Percentiles rank a stretch among this genome's conserved stretches.
Conservation (phyloP, 2,329 filamentous ascomycete genomes). For the Metarhizium rileyi region DNA sequence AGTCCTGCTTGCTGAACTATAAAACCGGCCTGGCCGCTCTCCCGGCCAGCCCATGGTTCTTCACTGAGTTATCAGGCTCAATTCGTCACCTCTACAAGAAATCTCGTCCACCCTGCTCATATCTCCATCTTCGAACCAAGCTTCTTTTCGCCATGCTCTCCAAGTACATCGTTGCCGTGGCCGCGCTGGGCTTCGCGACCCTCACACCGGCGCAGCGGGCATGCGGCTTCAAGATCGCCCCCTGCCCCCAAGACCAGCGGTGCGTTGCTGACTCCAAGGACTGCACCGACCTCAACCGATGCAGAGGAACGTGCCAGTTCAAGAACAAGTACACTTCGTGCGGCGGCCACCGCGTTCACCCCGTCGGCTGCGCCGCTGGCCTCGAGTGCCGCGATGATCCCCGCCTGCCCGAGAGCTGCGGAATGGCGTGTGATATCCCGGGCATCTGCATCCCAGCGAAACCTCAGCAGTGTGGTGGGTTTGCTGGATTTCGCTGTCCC, state of each 20-base stretch:
- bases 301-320: constrained; percentile 19
- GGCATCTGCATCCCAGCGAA: constrained; percentile 23
- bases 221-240: constrained; percentile 21
- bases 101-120: neutral
- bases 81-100: no score
- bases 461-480: constrained; percentile 15
- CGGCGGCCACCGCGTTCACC: constrained; percentile 19
- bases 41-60: no score
- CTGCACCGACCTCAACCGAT: constrained; percentile 19
- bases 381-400: constrained; percentile 24
- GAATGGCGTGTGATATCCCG: constrained; percentile 24
- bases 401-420: constrained; percentile 18
- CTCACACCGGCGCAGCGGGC: constrained; percentile 4
- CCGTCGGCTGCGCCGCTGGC: constrained; percentile 15
- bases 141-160: constrained; percentile 13
- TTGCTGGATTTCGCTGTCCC: constrained; percentile 18
- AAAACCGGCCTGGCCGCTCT: neutral
- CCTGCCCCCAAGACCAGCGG: constrained; percentile 15
- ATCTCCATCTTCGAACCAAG: neutral
- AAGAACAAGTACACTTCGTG: constrained; percentile 22
- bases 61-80: no score
- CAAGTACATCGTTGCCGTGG: constrained; percentile 11
- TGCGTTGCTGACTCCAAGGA: constrained; percentile 14
- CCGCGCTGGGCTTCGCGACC: constrained; percentile 12
- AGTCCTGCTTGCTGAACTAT: neutral